Evolutionary conservation across 441 rosid genomes (phyloP).

Genomic region (Melianthus villosus): DNA sequence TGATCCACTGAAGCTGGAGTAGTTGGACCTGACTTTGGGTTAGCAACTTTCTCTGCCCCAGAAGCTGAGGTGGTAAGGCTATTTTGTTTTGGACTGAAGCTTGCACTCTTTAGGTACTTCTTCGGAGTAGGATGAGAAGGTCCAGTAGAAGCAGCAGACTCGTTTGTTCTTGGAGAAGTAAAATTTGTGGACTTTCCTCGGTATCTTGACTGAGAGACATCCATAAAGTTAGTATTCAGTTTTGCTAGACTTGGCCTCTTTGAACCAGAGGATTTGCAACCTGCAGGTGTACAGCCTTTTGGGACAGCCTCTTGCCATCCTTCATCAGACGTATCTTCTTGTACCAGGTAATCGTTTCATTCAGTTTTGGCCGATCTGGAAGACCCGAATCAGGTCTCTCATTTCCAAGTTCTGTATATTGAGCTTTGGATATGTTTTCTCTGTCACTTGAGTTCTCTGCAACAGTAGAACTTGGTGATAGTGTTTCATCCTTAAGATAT

Average conservation of each 20-base stretch:
- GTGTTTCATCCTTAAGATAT: constrained; percentile 43
- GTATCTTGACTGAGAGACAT: constrained; percentile 48
- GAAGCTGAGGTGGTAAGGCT: constrained; percentile 18
- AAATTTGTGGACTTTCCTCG: constrained; percentile 49
- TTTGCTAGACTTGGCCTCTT: constrained; percentile 78
- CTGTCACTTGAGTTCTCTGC: constrained; percentile 43
- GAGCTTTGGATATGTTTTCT: constrained; percentile 50
- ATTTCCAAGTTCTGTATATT: constrained; percentile 27
- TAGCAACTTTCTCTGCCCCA: constrained; percentile 33
- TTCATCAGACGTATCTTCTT: constrained; percentile 44
- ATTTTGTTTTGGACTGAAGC: constrained; percentile 53
- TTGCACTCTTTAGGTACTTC: constrained; percentile 51
- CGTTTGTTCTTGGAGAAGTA: constrained; percentile 47
- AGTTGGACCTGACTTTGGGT: constrained; percentile 34
- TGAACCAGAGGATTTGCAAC: constrained; percentile 50
- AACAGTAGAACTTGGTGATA: constrained; percentile 18
- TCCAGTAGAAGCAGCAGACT: constrained; percentile 29
- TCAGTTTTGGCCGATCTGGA: constrained; percentile 19
- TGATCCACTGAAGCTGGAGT: constrained; percentile 42
- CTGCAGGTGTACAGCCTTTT: constrained; percentile 53
- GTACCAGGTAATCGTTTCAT: constrained; percentile 17
- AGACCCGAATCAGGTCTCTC: constrained; percentile 35
- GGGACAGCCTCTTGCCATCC: constrained; percentile 89
- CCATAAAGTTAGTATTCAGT: constrained; percentile 77
- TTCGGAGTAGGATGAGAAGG: constrained; percentile 34